Evolutionary conservation across 169 alveolate genomes (phyloP), one percentile per base, ranked within the genome.

Genomic region (Amoebophrya sp.): DNA sequence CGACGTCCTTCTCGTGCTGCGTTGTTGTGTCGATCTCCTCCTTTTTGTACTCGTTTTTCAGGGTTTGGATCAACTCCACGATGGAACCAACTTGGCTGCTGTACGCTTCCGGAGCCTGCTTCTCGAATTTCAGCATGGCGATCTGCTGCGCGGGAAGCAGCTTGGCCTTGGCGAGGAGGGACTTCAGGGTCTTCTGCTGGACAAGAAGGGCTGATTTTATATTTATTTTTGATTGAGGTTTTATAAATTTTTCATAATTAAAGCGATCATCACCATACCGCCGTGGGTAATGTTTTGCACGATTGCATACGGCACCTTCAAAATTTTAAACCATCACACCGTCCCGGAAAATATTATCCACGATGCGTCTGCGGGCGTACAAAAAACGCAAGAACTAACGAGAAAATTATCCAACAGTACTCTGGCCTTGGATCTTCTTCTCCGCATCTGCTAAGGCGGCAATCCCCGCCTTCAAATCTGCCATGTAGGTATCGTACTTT

Each of bases 1-100:
- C 32, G 32, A 66, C 83, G 83, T 66, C 83, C 35, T 66, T 66
- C 83, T 66, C 83, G 83, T 66, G 83, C 35, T 66, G 83, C 83
- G 1, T 2, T 1, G 83, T 66, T 0, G 83, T 66, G 83, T 66
- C 83, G 83, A 66, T n/a, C 35, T 66, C 10, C 83, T 66, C 83
- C 35, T 66, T 66, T 25, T 66, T 7, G 83, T 66, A 66, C 32
- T 66, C 83, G 12, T 66, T 7, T 66, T 66, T 66, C 10, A 66
- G 83, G 29, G 83, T 66, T 25, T 66, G 83, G 35, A 66, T 66
- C 83, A 66, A 25, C 83, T 66, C 83, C 83, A 66, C 83, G 1
- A 66, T 66, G 1, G 35, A 12, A 2, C 83, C 83, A 1, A 66
- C 83, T 25, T 66, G 83, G 7, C 10, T 7, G 10, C 10, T 12